These are phyloP conservation scores for Alternaria sp. DNA, from an alignment of 2,329 filamentous ascomycete genomes.

Conservation along the genomic window DNA sequence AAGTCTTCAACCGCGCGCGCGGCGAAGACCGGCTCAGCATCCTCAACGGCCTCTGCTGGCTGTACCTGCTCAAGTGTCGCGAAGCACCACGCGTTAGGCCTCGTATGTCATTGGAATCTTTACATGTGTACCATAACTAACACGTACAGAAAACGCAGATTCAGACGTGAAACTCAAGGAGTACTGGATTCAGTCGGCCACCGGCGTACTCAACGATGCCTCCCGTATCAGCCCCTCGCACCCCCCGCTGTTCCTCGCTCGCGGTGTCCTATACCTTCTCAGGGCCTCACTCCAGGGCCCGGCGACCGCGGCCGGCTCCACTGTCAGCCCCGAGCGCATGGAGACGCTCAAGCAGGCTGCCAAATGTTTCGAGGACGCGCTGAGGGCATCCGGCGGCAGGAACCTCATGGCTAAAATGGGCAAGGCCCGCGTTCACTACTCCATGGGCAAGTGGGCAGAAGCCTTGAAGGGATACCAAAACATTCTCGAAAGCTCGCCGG, in stretches of 20 bases:
- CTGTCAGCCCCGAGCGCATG: slow-evolving; percentile 72
- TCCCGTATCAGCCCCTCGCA: slow-evolving; percentile 91
- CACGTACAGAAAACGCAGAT: slow-evolving; percentile 48
- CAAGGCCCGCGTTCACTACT: slow-evolving; percentile 84
- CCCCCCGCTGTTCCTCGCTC: slow-evolving; percentile 86
- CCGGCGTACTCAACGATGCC: slow-evolving; percentile 91
- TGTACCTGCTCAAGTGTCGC: slow-evolving; percentile 87
- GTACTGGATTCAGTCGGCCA: slow-evolving; percentile 88
- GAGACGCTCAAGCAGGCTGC: slow-evolving; percentile 84
- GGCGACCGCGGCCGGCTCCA: slow-evolving; percentile 68
- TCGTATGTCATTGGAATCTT: slow-evolving; percentile 45
- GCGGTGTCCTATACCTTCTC: slow-evolving; percentile 86
- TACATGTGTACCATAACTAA: not conserved
- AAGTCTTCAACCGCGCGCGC: slow-evolving; percentile 71
- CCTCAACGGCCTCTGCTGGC: slow-evolving; percentile 85
- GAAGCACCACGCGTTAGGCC: slow-evolving; percentile 73
- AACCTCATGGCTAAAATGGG: slow-evolving; percentile 94
- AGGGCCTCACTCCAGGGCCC: slow-evolving; percentile 83
- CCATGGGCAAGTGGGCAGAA: slow-evolving; percentile 83
- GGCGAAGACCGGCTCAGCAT: slow-evolving; percentile 85
- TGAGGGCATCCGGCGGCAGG: slow-evolving; percentile 79
- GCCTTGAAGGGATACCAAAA: slow-evolving; percentile 86
- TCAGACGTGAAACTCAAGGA: slow-evolving; percentile 90
- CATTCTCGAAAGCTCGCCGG: slow-evolving; percentile 82
- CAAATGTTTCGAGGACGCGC: slow-evolving; percentile 94